Evolutionary conservation across 73 alveolate species (phyloP).

Genomic region (Tetrahymena thermophila): DNA sequence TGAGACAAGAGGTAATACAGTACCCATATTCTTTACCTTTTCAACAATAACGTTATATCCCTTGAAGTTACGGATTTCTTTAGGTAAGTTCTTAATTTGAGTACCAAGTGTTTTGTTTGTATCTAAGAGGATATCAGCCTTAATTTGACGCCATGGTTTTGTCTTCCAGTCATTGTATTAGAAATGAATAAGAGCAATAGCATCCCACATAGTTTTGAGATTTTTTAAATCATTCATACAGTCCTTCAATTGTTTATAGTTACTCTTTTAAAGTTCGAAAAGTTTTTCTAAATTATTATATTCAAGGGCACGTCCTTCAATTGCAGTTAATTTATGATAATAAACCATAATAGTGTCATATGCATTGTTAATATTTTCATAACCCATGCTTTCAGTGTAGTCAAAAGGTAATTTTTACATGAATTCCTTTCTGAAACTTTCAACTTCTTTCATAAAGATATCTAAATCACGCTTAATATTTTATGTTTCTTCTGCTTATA

Average conservation of each 20-base stretch:
- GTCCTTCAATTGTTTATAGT: slow-evolving; percentile 91
- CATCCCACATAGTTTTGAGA: slow-evolving; percentile 98
- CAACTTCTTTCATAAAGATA: slow-evolving; percentile 77
- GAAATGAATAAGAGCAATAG: slow-evolving; percentile 80
- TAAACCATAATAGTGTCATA: slow-evolving; percentile 75
- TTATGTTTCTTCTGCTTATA: slow-evolving; percentile 91
- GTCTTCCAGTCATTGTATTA: slow-evolving; percentile 98
- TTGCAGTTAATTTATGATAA: slow-evolving; percentile 66
- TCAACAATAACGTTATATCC: slow-evolving; percentile 82
- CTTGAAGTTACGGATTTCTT: slow-evolving; percentile 79
- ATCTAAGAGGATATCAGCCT: slow-evolving; percentile 95
- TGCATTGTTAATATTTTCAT: slow-evolving; percentile 70
- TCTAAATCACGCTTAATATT: slow-evolving; percentile 85
- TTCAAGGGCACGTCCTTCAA: slow-evolving; percentile 81
- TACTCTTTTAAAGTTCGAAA: slow-evolving; percentile 86
- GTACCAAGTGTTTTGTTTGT: slow-evolving; percentile 89
- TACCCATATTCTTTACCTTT: slow-evolving; percentile 92
- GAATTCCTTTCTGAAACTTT: slow-evolving; percentile 89
- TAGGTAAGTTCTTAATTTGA: slow-evolving; percentile 80
- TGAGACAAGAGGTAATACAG: slow-evolving; percentile 88
- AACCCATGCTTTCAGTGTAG: slow-evolving; percentile 59
- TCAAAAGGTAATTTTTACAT: slow-evolving; percentile 78
- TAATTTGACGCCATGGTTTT: slow-evolving; percentile 98
- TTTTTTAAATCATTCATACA: slow-evolving; percentile 88
- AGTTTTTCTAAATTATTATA: slow-evolving; percentile 89